A percentile compares a stretch with the other conserved stretches of the same genome.
Evolutionary conservation across 2,329 filamentous ascomycete genomes (phyloP).

Genomic region (Fusarium haematococcum): DNA sequence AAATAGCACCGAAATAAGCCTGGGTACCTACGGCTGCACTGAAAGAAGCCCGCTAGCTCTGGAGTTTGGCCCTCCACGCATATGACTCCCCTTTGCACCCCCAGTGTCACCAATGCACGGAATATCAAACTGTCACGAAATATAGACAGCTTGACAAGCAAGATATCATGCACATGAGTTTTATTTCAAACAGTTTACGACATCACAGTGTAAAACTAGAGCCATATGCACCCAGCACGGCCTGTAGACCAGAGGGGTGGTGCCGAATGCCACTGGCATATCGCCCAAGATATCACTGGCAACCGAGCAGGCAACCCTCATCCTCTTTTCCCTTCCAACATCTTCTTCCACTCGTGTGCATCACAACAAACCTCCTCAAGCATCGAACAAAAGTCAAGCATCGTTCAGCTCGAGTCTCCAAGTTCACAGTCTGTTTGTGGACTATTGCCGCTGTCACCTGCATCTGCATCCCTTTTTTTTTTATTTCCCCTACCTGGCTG

Average conservation of each 20-base stretch:
- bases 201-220: background rate
- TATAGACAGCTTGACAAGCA: background rate
- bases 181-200: background rate
- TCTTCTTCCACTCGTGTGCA: background rate
- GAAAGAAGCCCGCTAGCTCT: background rate
- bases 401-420: background rate
- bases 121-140: background rate
- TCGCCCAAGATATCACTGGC: background rate
- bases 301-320: background rate
- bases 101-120: background rate
- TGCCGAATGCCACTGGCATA: background rate
- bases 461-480: background rate
- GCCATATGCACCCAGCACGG: background rate
- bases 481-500: background rate
- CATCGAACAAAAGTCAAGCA: background rate
- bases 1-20: background rate
- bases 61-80: background rate
- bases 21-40: background rate
- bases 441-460: background rate
- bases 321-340: background rate
- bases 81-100: background rate
- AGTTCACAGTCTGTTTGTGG: background rate
- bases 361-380: background rate
- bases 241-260: background rate
- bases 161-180: background rate